Evolutionary conservation across 306 rosid genomes (phyloP).

Genomic region (Acacia acuminata): DNA sequence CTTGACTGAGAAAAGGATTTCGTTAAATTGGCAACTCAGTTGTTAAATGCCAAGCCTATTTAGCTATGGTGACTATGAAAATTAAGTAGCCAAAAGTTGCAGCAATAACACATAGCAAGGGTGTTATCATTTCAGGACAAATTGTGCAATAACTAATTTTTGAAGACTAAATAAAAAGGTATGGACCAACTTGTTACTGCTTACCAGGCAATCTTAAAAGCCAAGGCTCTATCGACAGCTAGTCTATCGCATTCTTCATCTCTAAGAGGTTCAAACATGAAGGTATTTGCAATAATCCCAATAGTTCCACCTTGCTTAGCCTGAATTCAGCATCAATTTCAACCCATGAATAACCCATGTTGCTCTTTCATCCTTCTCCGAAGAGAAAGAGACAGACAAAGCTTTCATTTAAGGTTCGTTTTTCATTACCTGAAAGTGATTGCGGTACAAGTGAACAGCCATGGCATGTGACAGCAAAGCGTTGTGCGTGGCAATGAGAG

Average conservation of each 20-base stretch:
- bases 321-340: slow-evolving; percentile 35
- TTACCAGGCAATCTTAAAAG: slow-evolving; percentile 54
- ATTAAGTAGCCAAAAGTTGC: neutral
- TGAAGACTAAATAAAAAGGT: neutral
- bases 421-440: slow-evolving; percentile 48
- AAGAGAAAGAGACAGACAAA: slow-evolving; percentile 13
- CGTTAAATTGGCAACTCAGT: neutral
- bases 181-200: slow-evolving; percentile 7
- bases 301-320: slow-evolving; percentile 51
- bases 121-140: neutral
- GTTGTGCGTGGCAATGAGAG: slow-evolving; percentile 67
- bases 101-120: neutral
- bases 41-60: neutral
- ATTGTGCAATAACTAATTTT: neutral
- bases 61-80: neutral
- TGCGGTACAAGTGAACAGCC: slow-evolving; percentile 58
- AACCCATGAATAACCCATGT: slow-evolving; percentile 1
- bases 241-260: slow-evolving; percentile 49
- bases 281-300: slow-evolving; percentile 37
- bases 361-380: neutral
- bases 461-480: slow-evolving; percentile 64
- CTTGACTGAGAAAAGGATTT: slow-evolving; percentile 7
- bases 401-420: neutral
- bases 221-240: slow-evolving; percentile 55
- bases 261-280: slow-evolving; percentile 65